Base-by-base conservation (phyloP, 2,329 filamentous ascomycete genomes). In the Diaporthe citriasiana region DNA sequence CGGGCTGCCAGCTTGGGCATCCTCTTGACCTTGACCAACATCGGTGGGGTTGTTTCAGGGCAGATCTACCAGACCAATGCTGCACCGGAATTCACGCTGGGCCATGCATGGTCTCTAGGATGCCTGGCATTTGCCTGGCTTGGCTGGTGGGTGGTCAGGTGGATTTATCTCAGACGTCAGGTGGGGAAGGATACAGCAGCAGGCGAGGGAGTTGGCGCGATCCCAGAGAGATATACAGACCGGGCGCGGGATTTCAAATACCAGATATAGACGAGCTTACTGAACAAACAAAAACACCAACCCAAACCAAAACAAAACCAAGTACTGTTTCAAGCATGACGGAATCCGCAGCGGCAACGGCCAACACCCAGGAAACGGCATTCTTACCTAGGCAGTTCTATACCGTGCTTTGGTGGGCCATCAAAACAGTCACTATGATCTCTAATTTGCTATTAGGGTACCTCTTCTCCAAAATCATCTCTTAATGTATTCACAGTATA, bases 41-140 rank as follows among this genome's bases (percentile, higher is more conserved):
- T 78, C 42, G 79, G 60, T 3, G 60, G 60, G 12, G 33, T 66
- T 27, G 60, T 66, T 76, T 76, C 79, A 2, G 79, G 79, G 12
- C 79, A 81, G 71, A 80, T 81, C 33, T 81, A 81, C 74, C 79
- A 78, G 59, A 73, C 77, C 0, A 74, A 71, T 40, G 72, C 76
- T 22, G 78, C 78, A 0, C 79, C 79, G 27, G 70, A 68, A 17
- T 80, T 78, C 30, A 78, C 76, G 0, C 74, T 80, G 3, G 79
- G 83, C 0, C 82, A 84, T 76, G 81, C 80, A 6, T 84, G 81
- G 82, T 81, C 79, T 19, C 70, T 83, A 38, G 82, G 82, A 0
- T 84, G 82, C 80, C 77, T 66, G 15, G 45, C 45, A 51, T 66
- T 40, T 27, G 60, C 60, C 25, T 66, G 60, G 60, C 8, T 81